Evolutionary conservation across 805 yeast species (phyloP), one percentile per base, ranked within the genome.

Genomic region (Yamadazyma scolyti): DNA sequence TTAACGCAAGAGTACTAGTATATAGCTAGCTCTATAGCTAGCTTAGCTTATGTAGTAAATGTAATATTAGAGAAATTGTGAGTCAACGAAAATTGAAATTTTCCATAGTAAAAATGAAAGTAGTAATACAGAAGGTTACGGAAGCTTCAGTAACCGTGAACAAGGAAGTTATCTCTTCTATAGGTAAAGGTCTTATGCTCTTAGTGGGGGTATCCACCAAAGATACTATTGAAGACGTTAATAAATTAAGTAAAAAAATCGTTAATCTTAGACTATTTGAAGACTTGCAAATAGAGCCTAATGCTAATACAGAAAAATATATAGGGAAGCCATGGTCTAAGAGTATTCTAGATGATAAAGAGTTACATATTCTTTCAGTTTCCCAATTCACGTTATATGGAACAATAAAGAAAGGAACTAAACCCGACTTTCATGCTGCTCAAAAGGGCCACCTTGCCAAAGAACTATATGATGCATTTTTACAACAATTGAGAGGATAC

Each of bases 311-410:
- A 8, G 41, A 37, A 6, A 46, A 54, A 25, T 77, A 72, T 68
- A 53, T 48, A n/a, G 80, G 77, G 1, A 73, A 70, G 37, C 82
- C 83, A 4, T 93, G 98, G 98, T 78, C 79, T 42, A 73, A 73
- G 46, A 50, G 56, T 18, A 71, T 77, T 20, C 70, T 81, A 1
- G 71, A 65, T 11, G 94, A 87, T 27, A 60, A 73, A 12, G 56
- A 69, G 2, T 94, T 87, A 9, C 82, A 82, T 46, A 78, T 93
- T 4, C 58, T 93, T 6, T 82, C 94, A 2, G 90, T 93, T 1
- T 86, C 96, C 2, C 98, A 93, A 52, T 93, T 93, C 61, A 93
- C 98, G 0, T 65, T 93, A 23, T 77, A 82, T 54, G 98, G 87
- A 0, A 82, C 74, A 24, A 75, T 93, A 13, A 82, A 77, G 43